A percentile compares a stretch with the other conserved stretches of the same genome.
Evolutionary conservation across 495 filamentous ascomycete species (phyloP).

Genomic region (Sporormia fimetaria): DNA sequence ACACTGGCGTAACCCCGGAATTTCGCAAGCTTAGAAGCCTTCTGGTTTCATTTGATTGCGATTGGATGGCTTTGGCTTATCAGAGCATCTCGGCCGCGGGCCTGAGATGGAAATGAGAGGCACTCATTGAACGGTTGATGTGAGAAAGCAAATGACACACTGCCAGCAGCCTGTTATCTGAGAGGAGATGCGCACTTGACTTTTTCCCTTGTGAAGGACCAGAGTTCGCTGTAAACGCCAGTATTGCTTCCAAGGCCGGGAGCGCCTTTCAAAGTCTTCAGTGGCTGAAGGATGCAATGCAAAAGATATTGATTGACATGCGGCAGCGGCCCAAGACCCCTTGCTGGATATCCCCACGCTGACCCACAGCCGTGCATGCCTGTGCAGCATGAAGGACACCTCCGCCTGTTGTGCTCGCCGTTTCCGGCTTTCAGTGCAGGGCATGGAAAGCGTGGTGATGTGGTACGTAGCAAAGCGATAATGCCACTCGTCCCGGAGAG

Average conservation of each 20-base stretch:
- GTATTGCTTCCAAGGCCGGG: too few species aligned
- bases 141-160: background rate
- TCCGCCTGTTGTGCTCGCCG: slow-evolving; percentile 15
- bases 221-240: too few species aligned
- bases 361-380: slow-evolving; percentile 10
- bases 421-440: slow-evolving; percentile 13
- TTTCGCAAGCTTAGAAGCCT: too few species aligned
- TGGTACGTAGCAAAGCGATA: background rate
- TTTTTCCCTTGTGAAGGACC: too few species aligned
- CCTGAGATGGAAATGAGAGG: background rate
- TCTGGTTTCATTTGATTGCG: background rate
- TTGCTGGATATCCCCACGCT: slow-evolving; percentile 4
- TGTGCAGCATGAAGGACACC: slow-evolving; percentile 15
- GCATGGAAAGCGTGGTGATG: background rate
- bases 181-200: too few species aligned
- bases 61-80: background rate
- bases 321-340: too few species aligned
- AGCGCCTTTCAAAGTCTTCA: too few species aligned
- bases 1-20: too few species aligned
- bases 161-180: background rate
- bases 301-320: slow-evolving; percentile 1
- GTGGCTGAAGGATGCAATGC: too few species aligned
- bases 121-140: background rate
- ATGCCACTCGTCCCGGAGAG: background rate
- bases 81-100: slow-evolving; percentile 1